These are phyloP conservation scores for Staphylotrichum longicolle DNA, from an alignment of 495 filamentous ascomycete species.

Conservation along the genomic window DNA sequence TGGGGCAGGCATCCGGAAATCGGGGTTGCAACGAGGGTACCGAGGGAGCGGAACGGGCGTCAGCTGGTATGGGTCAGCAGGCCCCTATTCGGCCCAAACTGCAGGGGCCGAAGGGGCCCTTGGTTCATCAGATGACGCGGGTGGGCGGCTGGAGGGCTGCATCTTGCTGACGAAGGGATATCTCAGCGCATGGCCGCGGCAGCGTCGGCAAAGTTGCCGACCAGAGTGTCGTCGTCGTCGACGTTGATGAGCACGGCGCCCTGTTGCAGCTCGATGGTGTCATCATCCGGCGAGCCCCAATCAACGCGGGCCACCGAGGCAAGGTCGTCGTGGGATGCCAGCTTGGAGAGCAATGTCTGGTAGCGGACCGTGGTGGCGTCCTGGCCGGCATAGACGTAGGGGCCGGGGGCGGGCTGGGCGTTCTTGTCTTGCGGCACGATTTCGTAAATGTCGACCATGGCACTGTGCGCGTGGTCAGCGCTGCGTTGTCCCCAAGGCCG, in stretches of 20 bases:
- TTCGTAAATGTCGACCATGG: conserved; percentile 60
- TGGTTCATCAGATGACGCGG: conserved; percentile 10
- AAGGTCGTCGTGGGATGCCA: conserved; percentile 42
- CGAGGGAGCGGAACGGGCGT: conserved; percentile 11
- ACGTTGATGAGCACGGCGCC: conserved; percentile 42
- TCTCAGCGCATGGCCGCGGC: conserved; percentile 43
- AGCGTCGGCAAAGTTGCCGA: conserved; percentile 53
- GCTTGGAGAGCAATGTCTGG: conserved; percentile 53
- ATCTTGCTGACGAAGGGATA: not conserved
- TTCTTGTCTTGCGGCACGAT: conserved; percentile 48
- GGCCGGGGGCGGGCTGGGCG: conserved; percentile 30
- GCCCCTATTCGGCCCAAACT: not conserved
- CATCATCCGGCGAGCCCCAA: conserved; percentile 48
- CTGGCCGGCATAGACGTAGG: conserved; percentile 42
- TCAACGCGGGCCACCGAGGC: conserved; percentile 42
- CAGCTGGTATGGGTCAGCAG: conserved; percentile 21
- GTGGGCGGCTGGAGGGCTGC: not conserved
- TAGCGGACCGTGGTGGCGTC: conserved; percentile 50
- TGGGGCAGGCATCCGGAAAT: not conserved
- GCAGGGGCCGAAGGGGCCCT: not conserved
- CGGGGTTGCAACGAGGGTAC: not conserved
- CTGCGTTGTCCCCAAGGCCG: conserved; percentile 15
- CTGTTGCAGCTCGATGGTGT: conserved; percentile 45
- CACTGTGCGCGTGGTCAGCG: conserved; percentile 43
- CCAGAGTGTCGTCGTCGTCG: conserved; percentile 44